A percentile compares a stretch with the other conserved stretches of the same genome.
These are phyloP conservation scores for Phaeosphaeriaceae sp. DNA, from an alignment of 2,329 filamentous ascomycete species.

Conservation along the genomic window DNA sequence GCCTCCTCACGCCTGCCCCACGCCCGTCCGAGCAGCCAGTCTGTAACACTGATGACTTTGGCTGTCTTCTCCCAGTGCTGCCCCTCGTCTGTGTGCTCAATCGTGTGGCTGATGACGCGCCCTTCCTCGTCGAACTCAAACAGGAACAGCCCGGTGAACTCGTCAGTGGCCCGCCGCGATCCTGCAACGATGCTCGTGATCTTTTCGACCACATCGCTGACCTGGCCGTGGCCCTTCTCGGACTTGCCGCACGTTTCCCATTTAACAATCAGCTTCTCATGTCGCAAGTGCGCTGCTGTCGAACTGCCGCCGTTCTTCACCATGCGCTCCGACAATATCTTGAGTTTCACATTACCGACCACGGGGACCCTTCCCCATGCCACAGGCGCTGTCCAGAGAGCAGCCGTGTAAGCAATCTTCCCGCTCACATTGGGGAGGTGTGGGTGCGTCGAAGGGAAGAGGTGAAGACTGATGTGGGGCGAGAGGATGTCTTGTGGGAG, in stretches of 20 bases:
- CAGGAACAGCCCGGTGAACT: constrained; percentile 90
- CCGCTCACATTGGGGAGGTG: constrained; percentile 93
- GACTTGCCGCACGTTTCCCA: constrained; percentile 77
- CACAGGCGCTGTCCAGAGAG: constrained; percentile 93
- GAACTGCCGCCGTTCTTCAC: constrained; percentile 60
- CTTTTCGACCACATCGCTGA: constrained; percentile 61
- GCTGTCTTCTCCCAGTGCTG: constrained; percentile 84
- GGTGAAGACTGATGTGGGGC: constrained; percentile 66
- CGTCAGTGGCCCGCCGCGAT: constrained; percentile 57
- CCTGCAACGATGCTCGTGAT: constrained; percentile 64
- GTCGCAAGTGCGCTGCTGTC: constrained; percentile 48
- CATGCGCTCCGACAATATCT: constrained; percentile 91
- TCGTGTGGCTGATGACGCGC: constrained; percentile 84
- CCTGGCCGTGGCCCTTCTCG: constrained; percentile 52
- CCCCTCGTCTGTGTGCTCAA: constrained; percentile 88
- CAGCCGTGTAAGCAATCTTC: constrained; percentile 87
- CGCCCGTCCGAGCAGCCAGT: constrained; percentile 89
- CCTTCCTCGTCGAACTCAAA: constrained; percentile 95
- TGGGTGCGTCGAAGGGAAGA: constrained; percentile 78
- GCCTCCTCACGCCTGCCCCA: constrained; percentile 58
- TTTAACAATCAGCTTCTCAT: constrained; percentile 87
- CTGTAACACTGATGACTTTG: constrained; percentile 87
- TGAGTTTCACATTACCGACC: constrained; percentile 85
- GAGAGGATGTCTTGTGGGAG: constrained; percentile 68
- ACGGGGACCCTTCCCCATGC: constrained; percentile 94